Evolutionary conservation across 805 yeast species (phyloP), one percentile per base, ranked within the genome.

Genomic region (Ogataea zsoltii): DNA sequence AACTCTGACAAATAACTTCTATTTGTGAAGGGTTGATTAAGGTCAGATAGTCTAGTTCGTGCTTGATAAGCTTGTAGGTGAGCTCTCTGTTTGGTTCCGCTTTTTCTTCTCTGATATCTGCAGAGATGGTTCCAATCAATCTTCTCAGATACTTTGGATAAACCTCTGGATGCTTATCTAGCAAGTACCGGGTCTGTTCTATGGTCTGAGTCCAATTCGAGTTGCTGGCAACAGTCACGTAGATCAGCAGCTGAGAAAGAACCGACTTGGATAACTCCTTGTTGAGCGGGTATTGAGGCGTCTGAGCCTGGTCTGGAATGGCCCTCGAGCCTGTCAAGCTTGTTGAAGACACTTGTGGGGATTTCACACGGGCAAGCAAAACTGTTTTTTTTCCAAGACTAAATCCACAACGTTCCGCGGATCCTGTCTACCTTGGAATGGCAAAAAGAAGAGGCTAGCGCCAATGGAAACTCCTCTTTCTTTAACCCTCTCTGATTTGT

Each of bases 211-310:
- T 66, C 57, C 74, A 69, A 61, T 73, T 75, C 17, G 64, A 62
- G 18, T 63, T 63, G 26, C 69, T 61, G 49, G 75, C 63, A 17
- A 77, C 72, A 31, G 77, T 66, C 40, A 76, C 65, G 39, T 82
- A 64, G 39, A 82, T 69, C 15, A 77, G 70, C 33, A 83, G 58
- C 62, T 83, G 88, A 29, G 80, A 74, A 46, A 73, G 58, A 36
- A 74, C 63, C 41, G 77, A 69, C 47, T 49, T 54, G 36, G 38
- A 31, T 23, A 58, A 39, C 34, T 53, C 57, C 38, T 44, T 45
- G 15, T 53, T 25, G 25, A 53, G 28, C 10, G 53, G 42, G 15
- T 49, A n/a, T 36, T 33, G 33, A 58, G 62, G 63, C 61, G 57
- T 41, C 29, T 35, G 29, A 37, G 63, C 61, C 64, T 55, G 54